Evolutionary conservation across 73 alveolate species (phyloP).

Genomic region (Paramecium sexaurelia): DNA sequence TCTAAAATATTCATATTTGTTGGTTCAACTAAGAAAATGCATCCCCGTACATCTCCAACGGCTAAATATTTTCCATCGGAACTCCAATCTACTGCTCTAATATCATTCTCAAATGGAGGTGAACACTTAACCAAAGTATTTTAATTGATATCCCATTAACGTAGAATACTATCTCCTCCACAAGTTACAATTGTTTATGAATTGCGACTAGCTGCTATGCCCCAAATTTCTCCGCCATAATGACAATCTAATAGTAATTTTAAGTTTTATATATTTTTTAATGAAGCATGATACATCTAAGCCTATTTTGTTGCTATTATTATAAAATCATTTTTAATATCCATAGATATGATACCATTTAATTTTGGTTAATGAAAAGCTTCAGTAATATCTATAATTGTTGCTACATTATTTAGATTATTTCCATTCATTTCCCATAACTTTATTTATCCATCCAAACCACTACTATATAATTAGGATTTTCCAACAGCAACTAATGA

Average conservation of each 20-base stretch:
- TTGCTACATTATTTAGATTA: neutral
- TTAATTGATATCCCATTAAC: conserved; percentile 88
- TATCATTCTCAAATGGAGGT: conserved; percentile 81
- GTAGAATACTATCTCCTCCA: conserved; percentile 93
- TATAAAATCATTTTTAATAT: conserved; percentile 67
- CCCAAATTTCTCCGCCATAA: conserved; percentile 96
- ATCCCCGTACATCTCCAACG: conserved; percentile 87
- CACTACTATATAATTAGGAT: conserved; percentile 29
- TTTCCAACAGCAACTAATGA: conserved; percentile 70
- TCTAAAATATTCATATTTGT: conserved; percentile 67
- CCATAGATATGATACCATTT: conserved; percentile 76
- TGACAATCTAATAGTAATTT: conserved; percentile 76
- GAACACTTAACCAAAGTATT: conserved; percentile 70
- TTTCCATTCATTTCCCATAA: conserved; percentile 73
- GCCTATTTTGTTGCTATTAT: conserved; percentile 92
- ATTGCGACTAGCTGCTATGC: conserved; percentile 86
- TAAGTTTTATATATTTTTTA: neutral
- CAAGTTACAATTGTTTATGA: conserved; percentile 83
- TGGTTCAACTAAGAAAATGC: conserved; percentile 78
- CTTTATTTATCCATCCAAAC: conserved; percentile 85
- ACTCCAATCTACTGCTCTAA: conserved; percentile 89
- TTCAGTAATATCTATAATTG: neutral
- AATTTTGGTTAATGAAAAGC: conserved; percentile 21
- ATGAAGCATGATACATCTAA: conserved; percentile 80
- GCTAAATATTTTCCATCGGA: conserved; percentile 79